Evolutionary conservation across 495 filamentous ascomycete genomes (phyloP).

Genomic region (Penicillium maclennaniae): DNA sequence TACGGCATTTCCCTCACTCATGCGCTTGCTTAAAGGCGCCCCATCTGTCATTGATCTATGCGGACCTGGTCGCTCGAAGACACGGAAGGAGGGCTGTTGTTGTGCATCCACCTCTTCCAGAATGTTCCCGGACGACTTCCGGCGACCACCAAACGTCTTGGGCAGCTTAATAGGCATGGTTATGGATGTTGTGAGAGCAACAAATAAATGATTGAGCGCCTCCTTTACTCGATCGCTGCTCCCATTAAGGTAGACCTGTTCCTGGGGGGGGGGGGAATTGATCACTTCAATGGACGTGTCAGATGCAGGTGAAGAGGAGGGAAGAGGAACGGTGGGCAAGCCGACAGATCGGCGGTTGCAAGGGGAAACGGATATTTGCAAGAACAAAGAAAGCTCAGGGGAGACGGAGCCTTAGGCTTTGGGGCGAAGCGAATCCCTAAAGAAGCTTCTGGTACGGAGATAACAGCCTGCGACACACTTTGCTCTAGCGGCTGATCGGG

Average conservation of each 20-base stretch:
- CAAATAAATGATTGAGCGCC: not conserved
- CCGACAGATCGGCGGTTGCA: constrained; percentile 12
- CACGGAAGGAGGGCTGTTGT: constrained; percentile 54
- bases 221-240: constrained; percentile 8
- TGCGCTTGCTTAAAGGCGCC: constrained; percentile 38
- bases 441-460: constrained; percentile 22
- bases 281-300: constrained; percentile 21
- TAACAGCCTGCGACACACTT: constrained; percentile 13
- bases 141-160: constrained; percentile 55
- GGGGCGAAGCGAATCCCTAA: constrained; percentile 6
- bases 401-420: constrained; percentile 3
- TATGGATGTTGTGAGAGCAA: constrained; percentile 2
- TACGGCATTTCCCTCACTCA: constrained; percentile 36
- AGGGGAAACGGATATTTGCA: constrained; percentile 8
- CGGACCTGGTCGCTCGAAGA: constrained; percentile 52
- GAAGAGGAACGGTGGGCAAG: not conserved
- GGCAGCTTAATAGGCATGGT: constrained; percentile 68
- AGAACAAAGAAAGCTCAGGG: constrained; percentile 13
- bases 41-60: constrained; percentile 49
- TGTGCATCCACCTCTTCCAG: constrained; percentile 53
- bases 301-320: constrained; percentile 11
- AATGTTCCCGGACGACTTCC: constrained; percentile 64
- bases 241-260: constrained; percentile 12
- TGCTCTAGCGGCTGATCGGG: constrained; percentile 27
- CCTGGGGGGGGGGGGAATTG: not conserved